Evolutionary conservation across 2,329 filamentous ascomycete species (phyloP), one percentile per base, ranked within the genome.

Genomic region (Ophiocordyceps camponoti-floridani): DNA sequence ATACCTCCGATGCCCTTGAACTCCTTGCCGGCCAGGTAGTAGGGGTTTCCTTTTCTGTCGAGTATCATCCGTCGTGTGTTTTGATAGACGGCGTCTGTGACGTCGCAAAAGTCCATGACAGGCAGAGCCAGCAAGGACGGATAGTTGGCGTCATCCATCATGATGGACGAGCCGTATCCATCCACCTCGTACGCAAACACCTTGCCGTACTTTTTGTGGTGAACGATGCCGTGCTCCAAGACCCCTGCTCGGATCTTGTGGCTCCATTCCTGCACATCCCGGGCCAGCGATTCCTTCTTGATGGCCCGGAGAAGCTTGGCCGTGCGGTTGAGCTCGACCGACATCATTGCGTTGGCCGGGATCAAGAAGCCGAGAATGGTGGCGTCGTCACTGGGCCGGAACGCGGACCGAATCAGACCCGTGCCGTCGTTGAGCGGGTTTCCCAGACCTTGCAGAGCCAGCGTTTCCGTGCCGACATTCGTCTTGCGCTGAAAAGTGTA

Each of bases 361-460:
- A 98, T 94, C 58, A 94, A 85, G 67, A 86, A 98, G 41, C 88
- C 88, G 3, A 98, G 69, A 35, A 91, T 95, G 0, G 87, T 93
- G 3, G 91, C 86, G 59, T 98, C 91, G 54, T 98, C 91, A 50
- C 85, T 94, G 4, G 91, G 91, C 1, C 91, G 76, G 65, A 98
- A 98, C 0, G 91, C 89, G 38, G 85, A 94, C 47, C 91, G 78
- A 42, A 96, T 73, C 1, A 98, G 73, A 0, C 86, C 87, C 0
- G 91, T 95, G 16, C 79, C 84, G 51, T 69, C 72, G 52, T 85
- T 88, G 14, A 98, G 67, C 1, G 91, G 91, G 58, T 98, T 98
- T n/a, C 91, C 91, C 23, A 87, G 69, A 1, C 91, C 91, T 1
- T 65, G 69, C 0, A 98, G 69, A 52, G 73, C 84, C 31, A 98